Evolutionary conservation across 2,329 filamentous ascomycete species (phyloP), one percentile per base, ranked within the genome.

Genomic region (Talaromyces sp.): DNA sequence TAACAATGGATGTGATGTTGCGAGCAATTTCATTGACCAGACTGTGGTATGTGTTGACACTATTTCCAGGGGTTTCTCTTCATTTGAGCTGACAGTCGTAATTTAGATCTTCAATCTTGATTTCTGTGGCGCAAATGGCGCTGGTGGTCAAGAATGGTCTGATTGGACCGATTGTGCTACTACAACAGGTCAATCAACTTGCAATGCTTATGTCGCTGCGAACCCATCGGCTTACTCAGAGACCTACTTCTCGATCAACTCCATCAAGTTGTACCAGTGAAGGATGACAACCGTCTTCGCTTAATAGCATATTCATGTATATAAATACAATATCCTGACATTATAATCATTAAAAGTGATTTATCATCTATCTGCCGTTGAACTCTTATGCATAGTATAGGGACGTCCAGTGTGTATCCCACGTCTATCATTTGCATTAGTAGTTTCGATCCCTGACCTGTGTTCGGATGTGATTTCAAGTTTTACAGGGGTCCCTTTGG

Each of bases 21-120:
- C 73, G 41, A 71, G 71, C n/a, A 75, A 78, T 19, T 82, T 82
- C 70, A 73, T 73, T 52, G 62, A 77, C 10, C 77, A 80, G 65
- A 75, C 76, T n/a, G 75, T 82, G 57, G 75, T 84, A 35, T 80
- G 63, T 65, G 50, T 65, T n/a, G 33, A 1, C 8, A 7, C 22
- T n/a, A 4, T 31, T n/a, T 10, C 9, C 54, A 2, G 33, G 31
- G 13, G 9, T 19, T 33, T n/a, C 13, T 19, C 17, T n/a, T 45
- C 22, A n/a, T 3, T 17, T 59, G 1, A 11, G n/a, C 41, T 41
- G 15, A 37, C 33, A 33, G 41, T 33, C 13, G n/a, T 25, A 6
- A 19, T 57, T 9, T 58, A 65, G 63, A 62, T 65, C 35, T 65
- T 65, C 41, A 65, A 65, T 22, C 50, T 65, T 4, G 63, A 65